Conservation (phyloP, 192 early-diverging fungal species). For the Dissophora globulifera region DNA sequence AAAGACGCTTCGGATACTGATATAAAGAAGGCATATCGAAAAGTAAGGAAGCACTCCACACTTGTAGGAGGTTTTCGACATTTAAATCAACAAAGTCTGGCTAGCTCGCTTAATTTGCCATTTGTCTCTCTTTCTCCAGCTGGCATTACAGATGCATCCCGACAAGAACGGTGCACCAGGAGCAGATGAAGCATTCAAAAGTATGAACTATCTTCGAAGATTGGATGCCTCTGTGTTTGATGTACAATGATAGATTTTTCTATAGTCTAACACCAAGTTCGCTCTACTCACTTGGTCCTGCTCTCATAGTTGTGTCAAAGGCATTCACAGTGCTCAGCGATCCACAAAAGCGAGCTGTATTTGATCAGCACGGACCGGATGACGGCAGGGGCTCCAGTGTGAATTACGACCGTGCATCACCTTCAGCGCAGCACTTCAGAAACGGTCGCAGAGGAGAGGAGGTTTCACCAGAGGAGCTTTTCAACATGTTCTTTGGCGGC, state of each 20-base stretch:
- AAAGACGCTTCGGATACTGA: conserved; percentile 82
- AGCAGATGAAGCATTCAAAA: conserved; percentile 96
- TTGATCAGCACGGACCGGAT: conserved; percentile 88
- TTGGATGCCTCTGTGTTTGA: neutral
- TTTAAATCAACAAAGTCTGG: too few relatives aligned
- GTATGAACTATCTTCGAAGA: conserved; percentile 54
- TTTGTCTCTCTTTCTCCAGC: conserved; percentile 45
- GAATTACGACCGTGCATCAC: conserved; percentile 44
- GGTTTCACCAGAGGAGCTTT: conserved; percentile 92
- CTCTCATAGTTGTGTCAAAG: conserved; percentile 80
- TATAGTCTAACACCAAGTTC: too few relatives aligned
- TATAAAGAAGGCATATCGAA: conserved; percentile 95
- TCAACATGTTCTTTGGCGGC: conserved; percentile 95
- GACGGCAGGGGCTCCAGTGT: conserved; percentile 59
- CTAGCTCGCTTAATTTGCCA: too few relatives aligned
- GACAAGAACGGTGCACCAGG: conserved; percentile 97
- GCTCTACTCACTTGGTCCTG: neutral
- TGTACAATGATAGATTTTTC: too few relatives aligned
- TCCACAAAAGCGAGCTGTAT: conserved; percentile 82
- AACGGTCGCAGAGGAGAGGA: conserved; percentile 69
- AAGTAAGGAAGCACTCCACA: conserved; percentile 73
- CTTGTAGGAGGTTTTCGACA: too few relatives aligned
- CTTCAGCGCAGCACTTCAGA: conserved; percentile 20
- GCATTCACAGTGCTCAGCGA: conserved; percentile 92
- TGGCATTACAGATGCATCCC: conserved; percentile 94